Percentiles rank a stretch among this genome's conserved stretches.
phyloP scores from a whole-genome alignment of 2,329 filamentous ascomycete genomes.

The Cladosporium cucumerinum region DNA sequence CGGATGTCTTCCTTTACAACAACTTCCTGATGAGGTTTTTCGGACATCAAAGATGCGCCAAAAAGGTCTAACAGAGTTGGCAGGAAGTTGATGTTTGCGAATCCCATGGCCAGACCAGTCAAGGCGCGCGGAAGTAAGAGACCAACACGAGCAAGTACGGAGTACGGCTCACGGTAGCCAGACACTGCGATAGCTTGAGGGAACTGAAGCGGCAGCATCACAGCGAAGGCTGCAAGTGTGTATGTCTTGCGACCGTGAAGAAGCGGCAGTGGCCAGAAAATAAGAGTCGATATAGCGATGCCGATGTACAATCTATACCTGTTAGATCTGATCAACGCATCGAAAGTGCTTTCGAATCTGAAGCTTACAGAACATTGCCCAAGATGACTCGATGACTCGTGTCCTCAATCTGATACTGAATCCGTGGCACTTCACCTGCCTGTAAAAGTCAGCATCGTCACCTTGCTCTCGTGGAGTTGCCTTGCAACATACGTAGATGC shows the following conservation, averaged over 20 bases:
- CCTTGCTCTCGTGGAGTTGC: neutral
- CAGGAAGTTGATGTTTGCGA: constrained; percentile 74
- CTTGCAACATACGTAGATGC: constrained; percentile 61
- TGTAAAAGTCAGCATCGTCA: constrained; percentile 19
- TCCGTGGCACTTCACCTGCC: constrained; percentile 72
- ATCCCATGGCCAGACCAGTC: constrained; percentile 67
- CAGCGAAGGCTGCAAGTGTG: constrained; percentile 63
- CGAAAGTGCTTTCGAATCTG: neutral
- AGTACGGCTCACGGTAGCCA: constrained; percentile 54
- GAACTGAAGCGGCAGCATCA: constrained; percentile 71
- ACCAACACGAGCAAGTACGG: constrained; percentile 55
- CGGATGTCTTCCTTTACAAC: constrained; percentile 66
- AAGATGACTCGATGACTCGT: constrained; percentile 64
- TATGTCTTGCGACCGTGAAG: constrained; percentile 77
- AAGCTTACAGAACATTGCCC: constrained; percentile 62
- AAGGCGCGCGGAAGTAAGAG: constrained; percentile 62
- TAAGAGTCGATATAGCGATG: constrained; percentile 65
- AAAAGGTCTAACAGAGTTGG: constrained; percentile 71
- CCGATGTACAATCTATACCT: constrained; percentile 60
- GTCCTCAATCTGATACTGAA: constrained; percentile 73
- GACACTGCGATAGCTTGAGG: constrained; percentile 69
- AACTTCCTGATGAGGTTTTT: constrained; percentile 68
- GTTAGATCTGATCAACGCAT: neutral
- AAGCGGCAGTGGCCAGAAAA: constrained; percentile 71
- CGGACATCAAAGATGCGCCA: constrained; percentile 70